These are phyloP conservation scores for Erythrophleum fordii DNA, from an alignment of 306 rosid species.

Conservation along the genomic window DNA sequence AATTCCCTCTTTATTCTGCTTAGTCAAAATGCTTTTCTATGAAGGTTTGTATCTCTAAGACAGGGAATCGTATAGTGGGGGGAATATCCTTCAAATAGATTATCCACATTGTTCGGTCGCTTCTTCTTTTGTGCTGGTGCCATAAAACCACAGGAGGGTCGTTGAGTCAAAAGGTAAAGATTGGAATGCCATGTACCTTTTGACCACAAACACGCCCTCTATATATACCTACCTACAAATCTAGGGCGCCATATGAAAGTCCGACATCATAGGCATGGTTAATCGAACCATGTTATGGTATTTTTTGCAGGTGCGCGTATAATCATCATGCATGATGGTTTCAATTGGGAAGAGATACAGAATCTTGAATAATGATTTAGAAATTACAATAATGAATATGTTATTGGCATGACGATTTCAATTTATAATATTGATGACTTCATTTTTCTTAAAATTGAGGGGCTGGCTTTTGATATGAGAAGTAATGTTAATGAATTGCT, in stretches of 20 bases:
- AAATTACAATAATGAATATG: not conserved
- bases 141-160: constrained; percentile 23
- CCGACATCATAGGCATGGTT: no score
- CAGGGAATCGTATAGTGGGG: constrained; percentile 34
- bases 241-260: no score
- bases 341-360: not conserved
- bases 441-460: no score
- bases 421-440: no score
- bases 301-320: not conserved
- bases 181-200: constrained; percentile 17
- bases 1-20: constrained; percentile 14
- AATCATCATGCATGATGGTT: not conserved
- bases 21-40: constrained; percentile 41
- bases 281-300: not conserved
- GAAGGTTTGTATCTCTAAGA: not conserved
- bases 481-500: no score
- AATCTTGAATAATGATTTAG: no score
- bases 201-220: not conserved
- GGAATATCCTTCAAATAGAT: constrained; percentile 39
- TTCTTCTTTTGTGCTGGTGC: not conserved
- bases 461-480: no score
- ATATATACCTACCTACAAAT: no score
- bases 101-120: constrained; percentile 42
- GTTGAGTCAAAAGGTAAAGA: constrained; percentile 8
- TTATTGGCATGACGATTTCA: not conserved